Evolutionary conservation across 371 early-diverging fungal genomes (phyloP).

Genomic region (Mortierella polycephala): DNA sequence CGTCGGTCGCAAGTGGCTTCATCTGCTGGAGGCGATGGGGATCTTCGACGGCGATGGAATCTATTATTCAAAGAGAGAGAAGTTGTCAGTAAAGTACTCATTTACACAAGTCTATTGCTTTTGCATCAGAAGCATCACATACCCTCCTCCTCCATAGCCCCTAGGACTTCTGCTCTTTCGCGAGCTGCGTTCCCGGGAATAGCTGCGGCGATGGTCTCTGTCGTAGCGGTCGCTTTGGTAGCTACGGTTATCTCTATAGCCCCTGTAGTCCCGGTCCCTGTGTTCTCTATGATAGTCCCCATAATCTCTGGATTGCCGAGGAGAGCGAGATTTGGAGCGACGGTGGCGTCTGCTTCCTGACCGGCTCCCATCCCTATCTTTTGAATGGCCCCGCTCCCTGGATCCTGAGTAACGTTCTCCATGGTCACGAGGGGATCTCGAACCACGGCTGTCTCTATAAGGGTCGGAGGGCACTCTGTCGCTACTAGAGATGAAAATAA

Average conservation of each 20-base stretch:
- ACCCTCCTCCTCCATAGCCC: slow-evolving; percentile 55
- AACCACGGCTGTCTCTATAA: slow-evolving; percentile 53
- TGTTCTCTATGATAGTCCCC: slow-evolving; percentile 59
- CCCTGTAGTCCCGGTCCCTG: slow-evolving; percentile 52
- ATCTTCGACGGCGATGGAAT: slow-evolving; percentile 58
- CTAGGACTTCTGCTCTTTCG: slow-evolving; percentile 46
- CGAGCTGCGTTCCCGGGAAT: slow-evolving; percentile 37
- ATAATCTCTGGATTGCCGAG: slow-evolving; percentile 59
- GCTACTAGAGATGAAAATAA: slow-evolving; percentile 8
- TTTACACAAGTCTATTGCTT: not conserved
- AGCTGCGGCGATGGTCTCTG: slow-evolving; percentile 41
- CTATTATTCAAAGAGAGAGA: not conserved
- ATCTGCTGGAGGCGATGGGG: slow-evolving; percentile 77
- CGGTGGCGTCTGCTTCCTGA: slow-evolving; percentile 49
- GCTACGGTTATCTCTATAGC: slow-evolving; percentile 48
- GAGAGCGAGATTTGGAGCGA: slow-evolving; percentile 58
- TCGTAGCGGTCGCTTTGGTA: slow-evolving; percentile 48
- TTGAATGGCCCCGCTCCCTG: slow-evolving; percentile 38
- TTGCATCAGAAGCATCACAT: slow-evolving; percentile 11
- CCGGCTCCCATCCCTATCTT: slow-evolving; percentile 23
- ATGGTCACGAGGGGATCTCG: slow-evolving; percentile 55
- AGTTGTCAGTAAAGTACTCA: not conserved
- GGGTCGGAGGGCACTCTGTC: slow-evolving; percentile 40
- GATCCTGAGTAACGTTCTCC: slow-evolving; percentile 27
- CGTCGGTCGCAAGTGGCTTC: slow-evolving; percentile 87